Base-by-base conservation (phyloP, 352 stramenopile genomes). In the Phytophthora boehmeriae region DNA sequence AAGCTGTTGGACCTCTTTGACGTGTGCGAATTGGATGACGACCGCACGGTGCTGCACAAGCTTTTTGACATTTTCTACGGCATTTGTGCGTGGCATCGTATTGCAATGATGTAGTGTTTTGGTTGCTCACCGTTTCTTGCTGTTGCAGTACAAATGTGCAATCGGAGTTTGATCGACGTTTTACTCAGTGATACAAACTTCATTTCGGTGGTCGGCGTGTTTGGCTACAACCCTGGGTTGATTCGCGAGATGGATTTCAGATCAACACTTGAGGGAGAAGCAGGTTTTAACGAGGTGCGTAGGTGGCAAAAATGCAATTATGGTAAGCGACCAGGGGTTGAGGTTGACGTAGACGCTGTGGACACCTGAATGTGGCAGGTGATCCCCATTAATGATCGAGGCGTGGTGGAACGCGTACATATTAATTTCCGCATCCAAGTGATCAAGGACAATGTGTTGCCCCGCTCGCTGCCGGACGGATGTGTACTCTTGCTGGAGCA, bases 391-490 rank as follows among this genome's bases (percentile, higher is more conserved):
- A 62, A 69, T 19, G 84, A 95, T 41, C 56, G 35, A 0, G 57
- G 34, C 34, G 76, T 95, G n/a, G 64, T 87, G 27, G 67, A 80
- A n/a, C 81, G 82, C 19, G 78, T 93, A 17, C 86, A 95, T 54
- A 81, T 90, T 66, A 95, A 95, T 66, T 95, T 88, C 52, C 86
- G 86, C 35, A 93, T 95, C 59, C 83, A 93, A 50, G 86, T 93
- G 52, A 90, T 95, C 59, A 95, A 93, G 49, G 86, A 95, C 62
- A 93, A 92, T 48, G 78, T 95, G 41, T 44, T 95, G 16, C 85
- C 83, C 35, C 80, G 86, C n/a, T 86, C 82, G 36, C 54, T 95
- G 8, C 83, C 84, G 0, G 86, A 95, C 54, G 77, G 80, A 46
- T 86, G 80, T 22, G 80, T 88, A 32, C 75, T 93, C 44, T 82